Evolutionary conservation across 192 early-diverging fungal genomes (phyloP), one percentile per base, ranked within the genome.

Genomic region (Dimargaris cristalligena): DNA sequence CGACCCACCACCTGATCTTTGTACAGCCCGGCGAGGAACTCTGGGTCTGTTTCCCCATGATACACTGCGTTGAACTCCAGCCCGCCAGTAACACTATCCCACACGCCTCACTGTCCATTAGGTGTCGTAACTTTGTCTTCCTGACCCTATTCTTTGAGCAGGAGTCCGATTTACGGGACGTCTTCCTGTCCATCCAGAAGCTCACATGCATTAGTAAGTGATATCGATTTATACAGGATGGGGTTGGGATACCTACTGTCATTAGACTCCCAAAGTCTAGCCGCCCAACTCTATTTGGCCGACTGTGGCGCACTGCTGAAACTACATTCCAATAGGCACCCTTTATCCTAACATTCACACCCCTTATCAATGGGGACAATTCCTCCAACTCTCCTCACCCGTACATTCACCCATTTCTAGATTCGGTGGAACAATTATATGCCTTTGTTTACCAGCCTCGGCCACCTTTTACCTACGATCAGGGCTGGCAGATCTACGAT

Each of bases 121-220:
- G 77, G 28, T 87, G 90, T 69, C 83, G 89, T 45, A 79, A 93
- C 64, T 97, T 97, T 71, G 44, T 82, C 63, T 80, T 79, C 69
- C 58, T 93, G 44, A 80, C 76, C 8, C 64, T 97, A 46, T 73
- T 72, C 31, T 77, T 90, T 65, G 68, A 71, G 38, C 65, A 72
- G 16, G 89, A 91, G 56, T 67, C 72, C 1, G 79, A 87, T 49
- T 79, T 85, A 0, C 73, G 75, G 30, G 86, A 88, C 41, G 82
- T 89, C 4, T 93, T 81, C 67, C 78, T 77, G 18, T 81, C 78
- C 34, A 76, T 97, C 52, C 86, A 91, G 62, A 81, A 79, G 28
- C 69, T 88, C 62, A 83, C 90, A 1, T 91, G 88, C 65, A 79
- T 91, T 26, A 65, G 82, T 84, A 76, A 58, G 72, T 78, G 20